Percentiles rank a stretch among this genome's conserved stretches.
These are phyloP conservation scores for Paramecium pentaurelia DNA, from an alignment of 73 alveolate species.

Conservation along the genomic window DNA sequence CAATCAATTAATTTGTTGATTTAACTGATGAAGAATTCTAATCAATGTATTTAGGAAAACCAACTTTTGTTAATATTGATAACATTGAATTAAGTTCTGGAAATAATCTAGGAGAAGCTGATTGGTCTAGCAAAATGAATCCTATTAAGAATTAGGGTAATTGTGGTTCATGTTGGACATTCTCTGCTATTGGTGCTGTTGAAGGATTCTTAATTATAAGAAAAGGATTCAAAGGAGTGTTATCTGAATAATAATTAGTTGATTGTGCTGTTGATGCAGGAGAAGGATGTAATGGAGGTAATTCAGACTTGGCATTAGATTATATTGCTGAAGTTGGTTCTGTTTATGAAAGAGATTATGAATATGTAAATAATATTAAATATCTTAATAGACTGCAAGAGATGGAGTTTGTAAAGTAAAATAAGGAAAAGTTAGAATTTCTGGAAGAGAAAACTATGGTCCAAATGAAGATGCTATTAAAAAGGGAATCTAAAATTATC, in stretches of 20 bases:
- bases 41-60: background rate
- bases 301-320: constrained; percentile 28
- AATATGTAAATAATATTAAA: background rate
- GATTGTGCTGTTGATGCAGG: constrained; percentile 74
- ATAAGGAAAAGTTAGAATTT: background rate
- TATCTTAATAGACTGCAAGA: background rate
- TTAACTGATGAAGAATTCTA: constrained; percentile 47
- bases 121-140: constrained; percentile 73
- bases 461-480: constrained; percentile 36
- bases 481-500: constrained; percentile 42
- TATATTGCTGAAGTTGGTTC: constrained; percentile 29
- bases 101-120: background rate
- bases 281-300: constrained; percentile 72
- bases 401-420: constrained; percentile 45
- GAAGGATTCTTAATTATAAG: constrained; percentile 72
- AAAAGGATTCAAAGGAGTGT: background rate
- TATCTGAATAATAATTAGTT: constrained; percentile 73
- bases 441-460: background rate
- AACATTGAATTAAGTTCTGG: background rate
- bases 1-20: constrained; percentile 42
- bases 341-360: constrained; percentile 48
- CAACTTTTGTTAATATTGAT: background rate
- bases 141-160: constrained; percentile 78
- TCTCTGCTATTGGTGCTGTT: constrained; percentile 77
- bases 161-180: constrained; percentile 91